Conservation (phyloP, 768 basidiomycete species). For the Lactifluus rugatus region DNA sequence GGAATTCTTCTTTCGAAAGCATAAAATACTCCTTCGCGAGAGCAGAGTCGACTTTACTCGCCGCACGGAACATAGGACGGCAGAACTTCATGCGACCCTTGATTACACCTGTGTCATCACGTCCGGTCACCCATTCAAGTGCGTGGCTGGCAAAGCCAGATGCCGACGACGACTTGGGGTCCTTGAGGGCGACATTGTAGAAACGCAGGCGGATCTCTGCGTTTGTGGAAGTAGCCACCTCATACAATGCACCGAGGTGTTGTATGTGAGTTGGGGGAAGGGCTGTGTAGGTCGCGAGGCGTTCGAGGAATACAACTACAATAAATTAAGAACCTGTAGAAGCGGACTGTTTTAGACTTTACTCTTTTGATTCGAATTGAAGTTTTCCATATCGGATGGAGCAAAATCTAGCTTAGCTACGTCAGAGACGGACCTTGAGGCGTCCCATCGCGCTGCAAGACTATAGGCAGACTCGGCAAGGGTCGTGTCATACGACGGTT, state of each 20-base stretch:
- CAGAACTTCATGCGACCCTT: slow-evolving; percentile 86
- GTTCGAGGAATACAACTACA: slow-evolving; percentile 77
- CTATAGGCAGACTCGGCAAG: slow-evolving; percentile 61
- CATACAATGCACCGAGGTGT: slow-evolving; percentile 48
- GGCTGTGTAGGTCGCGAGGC: slow-evolving; percentile 50
- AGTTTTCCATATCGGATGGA: slow-evolving; percentile 46
- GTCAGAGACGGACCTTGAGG: slow-evolving; percentile 40
- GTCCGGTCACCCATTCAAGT: slow-evolving; percentile 59
- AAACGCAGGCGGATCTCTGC: slow-evolving; percentile 72
- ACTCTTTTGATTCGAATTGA: slow-evolving; percentile 75
- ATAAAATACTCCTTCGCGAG: slow-evolving; percentile 46
- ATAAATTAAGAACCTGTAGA: background rate
- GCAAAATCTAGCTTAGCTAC: slow-evolving; percentile 44
- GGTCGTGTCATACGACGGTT: slow-evolving; percentile 64
- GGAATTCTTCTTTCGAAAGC: slow-evolving; percentile 45
- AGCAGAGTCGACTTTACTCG: slow-evolving; percentile 40
- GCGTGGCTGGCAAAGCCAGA: slow-evolving; percentile 43
- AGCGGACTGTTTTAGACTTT: slow-evolving; percentile 18
- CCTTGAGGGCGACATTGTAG: slow-evolving; percentile 58
- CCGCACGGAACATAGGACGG: slow-evolving; percentile 51
- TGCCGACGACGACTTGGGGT: slow-evolving; percentile 40
- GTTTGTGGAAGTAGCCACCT: slow-evolving; percentile 48
- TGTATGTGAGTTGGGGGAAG: slow-evolving; percentile 51
- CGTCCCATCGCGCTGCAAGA: slow-evolving; percentile 68
- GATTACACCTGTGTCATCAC: slow-evolving; percentile 44